Conservation (phyloP, 176 grass and related monocot genomes). For the Aegilops longissima region DNA sequence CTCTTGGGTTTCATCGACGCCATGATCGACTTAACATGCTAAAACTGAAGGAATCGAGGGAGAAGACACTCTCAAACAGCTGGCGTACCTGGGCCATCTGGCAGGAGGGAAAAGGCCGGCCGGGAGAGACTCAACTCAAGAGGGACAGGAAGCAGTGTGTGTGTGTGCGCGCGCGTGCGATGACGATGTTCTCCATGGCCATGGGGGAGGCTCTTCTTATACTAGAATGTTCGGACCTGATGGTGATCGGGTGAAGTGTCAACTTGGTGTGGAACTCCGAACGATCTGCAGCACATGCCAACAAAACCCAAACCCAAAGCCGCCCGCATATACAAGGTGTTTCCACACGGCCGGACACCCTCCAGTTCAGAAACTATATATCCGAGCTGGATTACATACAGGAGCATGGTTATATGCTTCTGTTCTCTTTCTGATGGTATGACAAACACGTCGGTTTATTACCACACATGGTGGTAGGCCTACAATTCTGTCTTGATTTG, state of each 20-base stretch:
- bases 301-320: neutral
- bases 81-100: slow-evolving; percentile 51
- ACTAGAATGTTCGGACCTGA: neutral
- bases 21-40: neutral
- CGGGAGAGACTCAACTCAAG: neutral
- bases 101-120: neutral
- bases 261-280: neutral
- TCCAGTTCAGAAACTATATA: neutral
- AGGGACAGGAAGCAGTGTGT: neutral
- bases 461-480: no score
- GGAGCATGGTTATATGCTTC: neutral
- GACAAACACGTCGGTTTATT: no score
- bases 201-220: neutral
- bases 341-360: neutral
- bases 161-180: no score
- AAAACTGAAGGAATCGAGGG: neutral
- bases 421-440: neutral
- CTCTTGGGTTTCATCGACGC: neutral
- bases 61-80: neutral
- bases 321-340: neutral
- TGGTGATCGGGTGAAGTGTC: neutral
- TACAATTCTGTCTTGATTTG: no score
- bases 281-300: neutral
- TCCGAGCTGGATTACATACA: neutral
- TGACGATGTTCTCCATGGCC: neutral